Evolutionary conservation across 2,329 filamentous ascomycete genomes (phyloP).

Genomic region (Elsinoe australis): DNA sequence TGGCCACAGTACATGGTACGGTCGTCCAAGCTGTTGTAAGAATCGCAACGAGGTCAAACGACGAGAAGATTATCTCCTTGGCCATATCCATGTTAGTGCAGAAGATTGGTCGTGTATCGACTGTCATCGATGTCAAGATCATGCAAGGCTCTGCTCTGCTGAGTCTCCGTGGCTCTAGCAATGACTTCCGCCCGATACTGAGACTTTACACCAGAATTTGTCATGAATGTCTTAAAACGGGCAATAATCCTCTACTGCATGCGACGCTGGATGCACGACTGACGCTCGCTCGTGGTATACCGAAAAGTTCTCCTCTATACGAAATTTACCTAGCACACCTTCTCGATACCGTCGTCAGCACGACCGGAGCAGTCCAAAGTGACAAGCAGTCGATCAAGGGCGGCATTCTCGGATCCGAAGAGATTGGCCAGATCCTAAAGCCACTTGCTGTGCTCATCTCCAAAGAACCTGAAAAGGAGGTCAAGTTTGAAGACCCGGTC

Average conservation of each 20-base stretch:
- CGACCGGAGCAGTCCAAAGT: slow-evolving; percentile 52
- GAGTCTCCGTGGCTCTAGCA: slow-evolving; percentile 65
- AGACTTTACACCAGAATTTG: slow-evolving; percentile 73
- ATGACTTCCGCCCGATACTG: slow-evolving; percentile 78
- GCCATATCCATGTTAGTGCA: slow-evolving; percentile 95
- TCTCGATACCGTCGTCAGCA: slow-evolving; percentile 79
- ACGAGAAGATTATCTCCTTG: slow-evolving; percentile 86
- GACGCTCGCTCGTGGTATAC: slow-evolving; percentile 64
- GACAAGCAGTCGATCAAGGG: slow-evolving; percentile 69
- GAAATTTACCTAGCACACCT: slow-evolving; percentile 77
- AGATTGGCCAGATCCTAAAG: slow-evolving; percentile 79
- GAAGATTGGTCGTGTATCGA: slow-evolving; percentile 79
- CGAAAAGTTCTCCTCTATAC: slow-evolving; percentile 64
- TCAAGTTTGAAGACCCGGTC: slow-evolving; percentile 43
- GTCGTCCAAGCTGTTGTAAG: slow-evolving; percentile 92
- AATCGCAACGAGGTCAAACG: slow-evolving; percentile 72
- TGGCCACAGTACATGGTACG: slow-evolving; percentile 67
- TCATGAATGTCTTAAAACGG: slow-evolving; percentile 62
- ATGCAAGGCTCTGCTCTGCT: slow-evolving; percentile 73
- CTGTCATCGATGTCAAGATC: slow-evolving; percentile 73
- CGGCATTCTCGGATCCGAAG: slow-evolving; percentile 60
- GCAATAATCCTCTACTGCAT: slow-evolving; percentile 58
- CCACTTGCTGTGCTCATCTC: slow-evolving; percentile 83
- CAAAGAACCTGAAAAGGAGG: slow-evolving; percentile 41
- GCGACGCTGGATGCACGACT: slow-evolving; percentile 75